Base-by-base conservation (phyloP, 768 basidiomycete species). In the Xerocomellus dryophilus region DNA sequence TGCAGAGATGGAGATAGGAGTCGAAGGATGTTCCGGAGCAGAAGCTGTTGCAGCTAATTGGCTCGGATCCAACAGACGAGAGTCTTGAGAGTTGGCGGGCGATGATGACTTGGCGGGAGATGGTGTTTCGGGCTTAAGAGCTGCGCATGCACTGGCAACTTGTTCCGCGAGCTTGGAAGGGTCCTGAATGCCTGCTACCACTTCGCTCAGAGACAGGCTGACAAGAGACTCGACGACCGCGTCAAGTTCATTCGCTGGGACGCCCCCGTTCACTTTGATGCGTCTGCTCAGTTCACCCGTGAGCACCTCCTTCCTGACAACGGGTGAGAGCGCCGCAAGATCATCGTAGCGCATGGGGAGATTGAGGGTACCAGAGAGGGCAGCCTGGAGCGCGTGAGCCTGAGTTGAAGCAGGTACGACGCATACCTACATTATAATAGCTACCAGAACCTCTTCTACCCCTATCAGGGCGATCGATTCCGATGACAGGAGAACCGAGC, bases 281-380 rank as follows among this genome's bases (percentile, higher is more conserved):
- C 88, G 84, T 53, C 90, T 81, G 62, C 81, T 86, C 25, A 93
- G 75, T 68, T 93, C 92, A 31, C 90, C 92, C 0, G 88, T 85
- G 25, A 94, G 77, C 6, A 93, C 87, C 63, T 92, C 90, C 66
- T 86, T 88, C 60, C 92, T 83, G 12, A 93, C 90, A 18, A 93
- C 92, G 17, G 92, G 90, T 11, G 92, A 92, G 39, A 94, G 74
- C 0, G 84, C 79, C 0, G 90, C 78, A 7, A 93, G 79, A 52
- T 93, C 90, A 58, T 93, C 92, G 56, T 91, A 92, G n/a, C 82
- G 85, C 84, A 92, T 88, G 0, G 91, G 86, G 17, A 93, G 67
- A 65, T 86, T 90, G 36, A 91, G 77, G 0, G 84, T 90, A 15
- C 90, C 92, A 6, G 84, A 74, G 6, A 93, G 78, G 4, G 92